Conservation (phyloP, 768 basidiomycete species). For the Xerocomellus chrysenteron region DNA sequence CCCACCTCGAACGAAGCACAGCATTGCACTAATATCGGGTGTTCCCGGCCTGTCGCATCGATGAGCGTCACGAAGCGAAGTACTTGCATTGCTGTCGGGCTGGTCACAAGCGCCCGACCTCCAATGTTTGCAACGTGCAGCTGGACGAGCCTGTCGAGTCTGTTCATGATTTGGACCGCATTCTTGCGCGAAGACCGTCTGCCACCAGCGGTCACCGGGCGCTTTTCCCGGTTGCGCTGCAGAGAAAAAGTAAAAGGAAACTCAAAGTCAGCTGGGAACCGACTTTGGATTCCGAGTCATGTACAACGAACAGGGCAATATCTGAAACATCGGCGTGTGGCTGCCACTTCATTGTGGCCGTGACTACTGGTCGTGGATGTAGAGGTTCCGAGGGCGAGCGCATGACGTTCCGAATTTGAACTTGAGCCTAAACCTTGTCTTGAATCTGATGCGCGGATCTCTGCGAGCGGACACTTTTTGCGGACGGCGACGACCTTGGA, state of each 20-base stretch:
- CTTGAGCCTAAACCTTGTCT: slow-evolving; percentile 14
- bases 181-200: slow-evolving; percentile 12
- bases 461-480: slow-evolving; percentile 9
- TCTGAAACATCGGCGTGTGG: slow-evolving; percentile 10
- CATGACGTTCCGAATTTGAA: slow-evolving; percentile 7
- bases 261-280: not conserved
- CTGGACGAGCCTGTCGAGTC: slow-evolving; percentile 23
- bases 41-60: slow-evolving; percentile 27
- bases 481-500: slow-evolving; percentile 25
- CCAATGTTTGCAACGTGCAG: slow-evolving; percentile 16
- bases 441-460: slow-evolving; percentile 9
- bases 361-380: not conserved
- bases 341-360: not conserved
- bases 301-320: slow-evolving; percentile 9
- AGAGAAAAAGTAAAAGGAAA: not conserved
- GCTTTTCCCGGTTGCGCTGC: slow-evolving; percentile 24
- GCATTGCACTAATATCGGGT: slow-evolving; percentile 25
- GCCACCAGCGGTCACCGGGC: not conserved
- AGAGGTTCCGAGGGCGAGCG: slow-evolving; percentile 13
- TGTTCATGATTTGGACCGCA: slow-evolving; percentile 16
- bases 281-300: not conserved
- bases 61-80: slow-evolving; percentile 24
- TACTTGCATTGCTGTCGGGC: slow-evolving; percentile 22
- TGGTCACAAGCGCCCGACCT: slow-evolving; percentile 1
- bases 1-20: slow-evolving; percentile 28